Percentiles rank a stretch among this genome's conserved stretches.
Conservation (phyloP, 371 early-diverging fungal species). For the Phascolomyces articulosus region DNA sequence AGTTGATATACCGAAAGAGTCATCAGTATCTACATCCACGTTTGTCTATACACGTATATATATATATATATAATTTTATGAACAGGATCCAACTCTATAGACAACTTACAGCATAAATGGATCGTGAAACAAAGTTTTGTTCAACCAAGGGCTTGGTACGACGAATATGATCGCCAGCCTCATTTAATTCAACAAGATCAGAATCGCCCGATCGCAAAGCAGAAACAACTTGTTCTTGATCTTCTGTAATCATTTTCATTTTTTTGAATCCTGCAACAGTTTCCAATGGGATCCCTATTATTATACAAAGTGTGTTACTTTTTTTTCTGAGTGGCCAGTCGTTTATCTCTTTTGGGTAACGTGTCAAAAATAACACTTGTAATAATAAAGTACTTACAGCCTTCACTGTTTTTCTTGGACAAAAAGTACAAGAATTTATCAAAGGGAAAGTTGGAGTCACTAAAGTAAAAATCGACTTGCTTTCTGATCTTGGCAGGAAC, state of each 20-base stretch:
- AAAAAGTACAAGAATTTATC: slow-evolving; percentile 71
- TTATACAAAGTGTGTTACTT: neutral
- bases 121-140: slow-evolving; percentile 48
- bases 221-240: slow-evolving; percentile 51
- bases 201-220: slow-evolving; percentile 57
- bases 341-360: neutral
- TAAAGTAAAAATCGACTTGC: slow-evolving; percentile 83
- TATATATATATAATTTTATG: slow-evolving; percentile 4
- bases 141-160: slow-evolving; percentile 56
- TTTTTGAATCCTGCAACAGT: slow-evolving; percentile 71
- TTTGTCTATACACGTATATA: neutral
- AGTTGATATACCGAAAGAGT: neutral
- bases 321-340: neutral
- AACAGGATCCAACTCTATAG: no score
- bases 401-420: slow-evolving; percentile 52
- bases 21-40: neutral
- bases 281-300: slow-evolving; percentile 58
- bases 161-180: slow-evolving; percentile 58
- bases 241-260: slow-evolving; percentile 63
- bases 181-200: slow-evolving; percentile 64
- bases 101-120: slow-evolving; percentile 58
- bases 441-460: slow-evolving; percentile 75
- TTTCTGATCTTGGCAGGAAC: slow-evolving; percentile 54
- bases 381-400: slow-evolving; percentile 47
- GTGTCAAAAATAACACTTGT: no score